Conservation (phyloP, 2,329 filamentous ascomycete genomes). For the Coniella vitis region DNA sequence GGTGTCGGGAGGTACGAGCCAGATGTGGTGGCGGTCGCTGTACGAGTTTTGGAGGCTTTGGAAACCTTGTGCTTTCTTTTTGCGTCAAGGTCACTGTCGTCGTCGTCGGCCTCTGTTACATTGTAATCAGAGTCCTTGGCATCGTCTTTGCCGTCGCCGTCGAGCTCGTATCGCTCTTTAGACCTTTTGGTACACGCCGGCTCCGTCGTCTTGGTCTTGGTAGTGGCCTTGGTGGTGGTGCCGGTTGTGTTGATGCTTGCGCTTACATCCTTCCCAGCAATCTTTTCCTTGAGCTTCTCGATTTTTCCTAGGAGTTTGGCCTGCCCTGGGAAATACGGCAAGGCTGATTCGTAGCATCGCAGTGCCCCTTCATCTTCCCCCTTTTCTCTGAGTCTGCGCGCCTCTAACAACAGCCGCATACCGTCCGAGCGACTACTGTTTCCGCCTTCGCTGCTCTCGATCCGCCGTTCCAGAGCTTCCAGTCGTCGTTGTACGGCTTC, state of each 20-base stretch:
- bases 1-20: constrained; percentile 30
- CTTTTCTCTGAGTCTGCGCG: constrained; percentile 79
- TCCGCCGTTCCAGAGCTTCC: constrained; percentile 78
- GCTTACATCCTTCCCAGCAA: constrained; percentile 31
- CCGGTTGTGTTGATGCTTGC: not conserved
- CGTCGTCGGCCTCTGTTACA: constrained; percentile 35
- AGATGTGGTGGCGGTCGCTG: not conserved
- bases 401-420: constrained; percentile 79
- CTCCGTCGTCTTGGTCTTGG: not conserved
- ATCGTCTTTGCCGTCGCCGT: constrained; percentile 33
- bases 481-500: constrained; percentile 75
- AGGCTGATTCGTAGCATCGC: constrained; percentile 77
- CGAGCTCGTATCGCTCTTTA: constrained; percentile 27
- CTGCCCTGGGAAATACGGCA: constrained; percentile 81
- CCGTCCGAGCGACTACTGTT: constrained; percentile 67
- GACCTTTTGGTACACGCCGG: constrained; percentile 19
- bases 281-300: constrained; percentile 48
- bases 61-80: constrained; percentile 8
- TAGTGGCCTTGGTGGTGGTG: not conserved
- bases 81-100: constrained; percentile 26
- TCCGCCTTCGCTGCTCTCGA: constrained; percentile 52
- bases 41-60: constrained; percentile 5
- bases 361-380: constrained; percentile 74
- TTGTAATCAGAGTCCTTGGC: constrained; percentile 35
- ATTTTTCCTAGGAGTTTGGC: constrained; percentile 69